Evolutionary conservation across 2,329 filamentous ascomycete species (phyloP).

Genomic region (Aspergillus spinulosporus): DNA sequence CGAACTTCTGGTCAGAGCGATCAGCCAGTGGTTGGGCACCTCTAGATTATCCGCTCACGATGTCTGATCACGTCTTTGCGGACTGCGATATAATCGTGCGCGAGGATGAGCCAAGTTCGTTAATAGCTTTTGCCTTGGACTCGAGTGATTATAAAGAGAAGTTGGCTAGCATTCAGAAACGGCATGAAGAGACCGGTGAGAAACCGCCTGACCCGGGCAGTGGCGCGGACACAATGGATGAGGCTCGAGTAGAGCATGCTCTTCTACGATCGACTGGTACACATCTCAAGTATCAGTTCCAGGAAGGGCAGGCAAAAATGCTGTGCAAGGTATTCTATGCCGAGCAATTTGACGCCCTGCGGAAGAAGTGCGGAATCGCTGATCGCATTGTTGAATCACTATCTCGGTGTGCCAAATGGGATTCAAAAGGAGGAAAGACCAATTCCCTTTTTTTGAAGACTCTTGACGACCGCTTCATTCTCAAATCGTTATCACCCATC

Average conservation of each 20-base stretch:
- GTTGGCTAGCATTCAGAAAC: conserved; percentile 55
- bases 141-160: conserved; percentile 85
- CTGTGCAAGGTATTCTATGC: conserved; percentile 99
- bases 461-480: conserved; percentile 86
- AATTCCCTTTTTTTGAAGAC: conserved; percentile 98
- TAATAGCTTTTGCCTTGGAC: conserved; percentile 89
- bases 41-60: conserved; percentile 85
- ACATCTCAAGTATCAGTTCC: conserved; percentile 94
- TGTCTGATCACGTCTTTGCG: conserved; percentile 91
- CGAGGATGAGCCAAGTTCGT: conserved; percentile 93
- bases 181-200: conserved; percentile 34
- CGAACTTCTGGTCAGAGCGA: conserved; percentile 97
- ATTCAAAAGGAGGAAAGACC: conserved; percentile 96
- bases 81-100: conserved; percentile 96
- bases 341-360: conserved; percentile 93
- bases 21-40: conserved; percentile 92
- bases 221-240: conserved; percentile 51
- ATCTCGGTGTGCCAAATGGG: conserved; percentile 94
- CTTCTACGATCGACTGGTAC: conserved; percentile 82
- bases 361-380: conserved; percentile 86
- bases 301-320: conserved; percentile 89
- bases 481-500: conserved; percentile 86
- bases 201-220: conserved; percentile 26
- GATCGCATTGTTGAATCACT: conserved; percentile 94
- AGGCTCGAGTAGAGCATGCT: conserved; percentile 79